Percentiles rank a stretch among this genome's conserved stretches.
phyloP scores from a whole-genome alignment of 805 yeast species.

The Candida sakaeoensis region DNA sequence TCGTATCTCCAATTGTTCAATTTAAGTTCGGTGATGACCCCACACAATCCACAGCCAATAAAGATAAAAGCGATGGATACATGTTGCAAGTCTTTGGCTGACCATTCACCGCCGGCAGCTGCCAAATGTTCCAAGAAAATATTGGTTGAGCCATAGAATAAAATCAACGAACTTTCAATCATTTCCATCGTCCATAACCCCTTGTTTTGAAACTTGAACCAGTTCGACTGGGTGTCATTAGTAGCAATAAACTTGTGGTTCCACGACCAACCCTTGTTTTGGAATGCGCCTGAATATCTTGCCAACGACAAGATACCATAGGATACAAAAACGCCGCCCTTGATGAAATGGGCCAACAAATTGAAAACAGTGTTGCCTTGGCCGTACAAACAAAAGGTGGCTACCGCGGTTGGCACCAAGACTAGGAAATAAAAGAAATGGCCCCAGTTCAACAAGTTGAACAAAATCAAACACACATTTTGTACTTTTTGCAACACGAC shows the following conservation, averaged over 20 bases:
- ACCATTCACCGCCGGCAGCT: constrained; percentile 72
- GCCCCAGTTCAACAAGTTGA: constrained; percentile 57
- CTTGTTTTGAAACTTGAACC: constrained; percentile 36
- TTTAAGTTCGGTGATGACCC: constrained; percentile 73
- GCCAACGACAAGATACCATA: constrained; percentile 79
- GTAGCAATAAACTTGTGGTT: constrained; percentile 38
- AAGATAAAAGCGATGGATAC: constrained; percentile 41
- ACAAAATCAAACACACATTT: constrained; percentile 23
- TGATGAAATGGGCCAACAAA: constrained; percentile 89
- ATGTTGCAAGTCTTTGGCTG: constrained; percentile 51
- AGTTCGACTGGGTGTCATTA: constrained; percentile 17
- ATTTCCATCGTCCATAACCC: constrained; percentile 76
- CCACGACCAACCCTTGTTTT: constrained; percentile 88
- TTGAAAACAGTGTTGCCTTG: constrained; percentile 67
- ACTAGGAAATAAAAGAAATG: constrained; percentile 57
- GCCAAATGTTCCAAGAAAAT: constrained; percentile 83
- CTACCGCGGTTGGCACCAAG: constrained; percentile 57
- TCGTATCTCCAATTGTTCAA: constrained; percentile 57
- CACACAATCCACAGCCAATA: constrained; percentile 90
- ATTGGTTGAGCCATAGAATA: constrained; percentile 87
- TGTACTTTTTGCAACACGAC: constrained; percentile 5
- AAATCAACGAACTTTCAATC: constrained; percentile 73
- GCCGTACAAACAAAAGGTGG: constrained; percentile 70
- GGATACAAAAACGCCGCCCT: constrained; percentile 83
- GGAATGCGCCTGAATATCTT: constrained; percentile 81